Evolutionary conservation across 495 filamentous ascomycete species (phyloP).

Genomic region (Trichoderma orchidacearum): DNA sequence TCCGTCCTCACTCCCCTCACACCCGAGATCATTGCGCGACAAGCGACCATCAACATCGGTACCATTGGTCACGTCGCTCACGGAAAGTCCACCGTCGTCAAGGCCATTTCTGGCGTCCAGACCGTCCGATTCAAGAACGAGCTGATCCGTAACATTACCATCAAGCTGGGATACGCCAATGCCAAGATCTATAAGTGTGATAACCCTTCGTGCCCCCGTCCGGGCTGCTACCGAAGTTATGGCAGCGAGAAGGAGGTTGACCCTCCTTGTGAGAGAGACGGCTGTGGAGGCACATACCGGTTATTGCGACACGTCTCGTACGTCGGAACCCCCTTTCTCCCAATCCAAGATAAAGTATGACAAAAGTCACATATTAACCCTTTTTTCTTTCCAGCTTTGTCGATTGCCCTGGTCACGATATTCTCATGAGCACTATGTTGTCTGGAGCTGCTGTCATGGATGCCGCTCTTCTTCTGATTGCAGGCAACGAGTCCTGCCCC

Average conservation of each 20-base stretch:
- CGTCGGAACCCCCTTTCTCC: constrained; percentile 13
- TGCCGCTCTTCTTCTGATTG: constrained; percentile 88
- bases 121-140: constrained; percentile 99
- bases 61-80: constrained; percentile 98
- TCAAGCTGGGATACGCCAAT: constrained; percentile 98
- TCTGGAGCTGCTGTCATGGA: constrained; percentile 99
- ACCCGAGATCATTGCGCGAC: constrained; percentile 90
- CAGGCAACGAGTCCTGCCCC: constrained; percentile 96
- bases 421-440: constrained; percentile 99
- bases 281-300: constrained; percentile 72
- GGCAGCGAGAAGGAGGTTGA: constrained; percentile 98
- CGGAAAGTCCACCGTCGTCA: constrained; percentile 96
- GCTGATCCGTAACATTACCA: constrained; percentile 95
- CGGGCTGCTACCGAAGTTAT: constrained; percentile 91
- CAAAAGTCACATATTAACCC: not conserved
- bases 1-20: constrained; percentile 67
- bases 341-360: not conserved
- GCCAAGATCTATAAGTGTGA: constrained; percentile 99
- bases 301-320: constrained; percentile 81
- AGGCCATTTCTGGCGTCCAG: constrained; percentile 97
- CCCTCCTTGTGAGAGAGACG: constrained; percentile 86
- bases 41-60: constrained; percentile 98
- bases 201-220: constrained; percentile 76
- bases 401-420: constrained; percentile 98
- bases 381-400: constrained; percentile 52